Conservation (phyloP, 2,329 filamentous ascomycete species). For the Davidsoniella eucalypti region DNA sequence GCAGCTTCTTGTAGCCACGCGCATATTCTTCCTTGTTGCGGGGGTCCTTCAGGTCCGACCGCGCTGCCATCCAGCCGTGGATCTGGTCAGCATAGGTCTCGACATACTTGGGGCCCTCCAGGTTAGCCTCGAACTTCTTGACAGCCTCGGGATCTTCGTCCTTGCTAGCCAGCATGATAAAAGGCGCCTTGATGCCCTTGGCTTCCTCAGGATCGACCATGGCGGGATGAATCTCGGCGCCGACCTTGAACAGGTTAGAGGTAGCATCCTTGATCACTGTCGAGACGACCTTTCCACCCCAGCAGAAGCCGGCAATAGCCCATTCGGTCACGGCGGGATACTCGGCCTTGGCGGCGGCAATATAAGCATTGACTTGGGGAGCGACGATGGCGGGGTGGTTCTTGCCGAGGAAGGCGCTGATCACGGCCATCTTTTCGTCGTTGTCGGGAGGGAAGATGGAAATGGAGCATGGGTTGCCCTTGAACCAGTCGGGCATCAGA, state of each 20-base stretch:
- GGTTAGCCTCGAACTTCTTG: constrained; percentile 36
- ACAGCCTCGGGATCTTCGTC: constrained; percentile 43
- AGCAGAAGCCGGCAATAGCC: constrained; percentile 50
- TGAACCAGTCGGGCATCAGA: constrained; percentile 85
- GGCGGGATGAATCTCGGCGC: constrained; percentile 40
- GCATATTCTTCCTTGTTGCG: constrained; percentile 44
- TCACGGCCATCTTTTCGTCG: constrained; percentile 43
- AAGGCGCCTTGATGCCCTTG: constrained; percentile 39
- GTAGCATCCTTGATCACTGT: constrained; percentile 31
- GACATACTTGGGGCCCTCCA: constrained; percentile 40
- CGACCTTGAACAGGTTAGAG: constrained; percentile 32
- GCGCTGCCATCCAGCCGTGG: constrained; percentile 60
- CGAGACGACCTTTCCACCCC: constrained; percentile 52
- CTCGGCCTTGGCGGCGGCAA: constrained; percentile 34
- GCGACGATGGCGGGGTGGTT: constrained; percentile 31
- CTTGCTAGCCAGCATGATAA: constrained; percentile 46
- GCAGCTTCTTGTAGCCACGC: constrained; percentile 42
- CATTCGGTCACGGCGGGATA: constrained; percentile 40
- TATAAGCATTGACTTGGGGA: constrained; percentile 35
- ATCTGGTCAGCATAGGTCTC: constrained; percentile 52
- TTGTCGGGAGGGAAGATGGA: constrained; percentile 47
- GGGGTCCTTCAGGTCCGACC: constrained; percentile 39
- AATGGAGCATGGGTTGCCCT: constrained; percentile 48
- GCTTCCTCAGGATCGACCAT: constrained; percentile 50
- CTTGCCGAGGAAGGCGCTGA: constrained; percentile 41